Evolutionary conservation across 352 stramenopile species (phyloP), one percentile per base, ranked within the genome.

Genomic region (Lagenidium sp.): DNA sequence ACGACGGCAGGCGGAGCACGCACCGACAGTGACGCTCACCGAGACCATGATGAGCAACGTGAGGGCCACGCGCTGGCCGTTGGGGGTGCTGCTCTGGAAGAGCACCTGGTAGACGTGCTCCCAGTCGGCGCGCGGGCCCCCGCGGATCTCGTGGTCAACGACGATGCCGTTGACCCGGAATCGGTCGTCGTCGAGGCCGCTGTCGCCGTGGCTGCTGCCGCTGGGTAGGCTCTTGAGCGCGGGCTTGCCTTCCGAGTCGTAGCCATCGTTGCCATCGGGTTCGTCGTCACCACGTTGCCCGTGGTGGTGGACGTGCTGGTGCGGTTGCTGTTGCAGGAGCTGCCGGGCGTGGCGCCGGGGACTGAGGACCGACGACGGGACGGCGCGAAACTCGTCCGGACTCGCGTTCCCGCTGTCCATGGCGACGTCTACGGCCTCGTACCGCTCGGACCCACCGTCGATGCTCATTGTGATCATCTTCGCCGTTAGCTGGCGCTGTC

Each of bases 151-250:
- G 21, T 63, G 60, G 48, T 86, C 77, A 10, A 89, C 68, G 2
- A 82, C 60, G 29, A 89, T 85, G 24, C 68, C 77, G 28, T 85
- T 86, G 24, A 85, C 76, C n/a, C 73, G 73, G 49, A 82, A 82
- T 5, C 70, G 63, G 20, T 56, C 32, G 41, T 89, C 77, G n/a
- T n/a, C n/a, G n/a, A n/a, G n/a, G 29, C 74, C 55, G 5, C 55
- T 8, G 41, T 52, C 47, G 22, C 60, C 62, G 0, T 51, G 48
- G 18, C 49, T 50, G 13, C 57, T 54, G 15, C 28, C 8, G 8
- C 28, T 12, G n/a, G n/a, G n/a, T n/a, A 53, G 41, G 24, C 64
- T 53, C 53, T 60, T 63, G 30, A 50, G 25, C 1, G 36, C 29
- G 4, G 51, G 53, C 36, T 74, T 69, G 8, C 59, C 56, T 20